Evolutionary conservation across 805 yeast species (phyloP).

Genomic region (Deakozyma indianensis): DNA sequence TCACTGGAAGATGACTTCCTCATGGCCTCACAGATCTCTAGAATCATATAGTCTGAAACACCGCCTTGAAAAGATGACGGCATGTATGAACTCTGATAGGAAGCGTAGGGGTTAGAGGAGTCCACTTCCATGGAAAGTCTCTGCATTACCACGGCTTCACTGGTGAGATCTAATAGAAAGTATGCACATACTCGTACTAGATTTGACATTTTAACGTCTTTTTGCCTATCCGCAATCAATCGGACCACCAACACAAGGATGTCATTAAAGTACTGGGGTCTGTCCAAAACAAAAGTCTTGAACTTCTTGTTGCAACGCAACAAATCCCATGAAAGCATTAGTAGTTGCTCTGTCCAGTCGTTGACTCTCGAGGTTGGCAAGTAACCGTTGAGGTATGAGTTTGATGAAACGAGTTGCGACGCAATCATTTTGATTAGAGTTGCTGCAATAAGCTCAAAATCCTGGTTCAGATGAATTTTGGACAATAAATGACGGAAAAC

Average conservation of each 20-base stretch:
- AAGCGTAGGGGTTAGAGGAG: slow-evolving; percentile 11
- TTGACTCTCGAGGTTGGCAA: slow-evolving; percentile 10
- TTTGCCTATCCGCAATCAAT: slow-evolving; percentile 38
- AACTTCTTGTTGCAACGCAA: slow-evolving; percentile 50
- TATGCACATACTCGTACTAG: slow-evolving; percentile 21
- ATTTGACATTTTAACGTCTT: slow-evolving; percentile 14
- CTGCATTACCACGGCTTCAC: slow-evolving; percentile 14
- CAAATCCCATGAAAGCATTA: slow-evolving; percentile 61
- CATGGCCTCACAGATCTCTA: slow-evolving; percentile 9
- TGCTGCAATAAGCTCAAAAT: slow-evolving; percentile 21
- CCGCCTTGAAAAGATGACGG: slow-evolving; percentile 14
- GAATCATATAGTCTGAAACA: slow-evolving; percentile 18
- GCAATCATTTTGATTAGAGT: slow-evolving; percentile 18
- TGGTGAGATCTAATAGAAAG: slow-evolving; percentile 17
- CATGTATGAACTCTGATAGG: not conserved
- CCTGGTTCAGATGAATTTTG: slow-evolving; percentile 20
- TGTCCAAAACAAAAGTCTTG: slow-evolving; percentile 21
- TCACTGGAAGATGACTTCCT: not conserved
- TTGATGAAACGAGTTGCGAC: slow-evolving; percentile 21
- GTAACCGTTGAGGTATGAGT: not conserved
- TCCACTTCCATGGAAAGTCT: slow-evolving; percentile 11
- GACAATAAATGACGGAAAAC: slow-evolving; percentile 20
- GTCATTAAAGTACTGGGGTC: slow-evolving; percentile 35
- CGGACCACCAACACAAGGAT: slow-evolving; percentile 39
- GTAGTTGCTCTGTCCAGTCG: slow-evolving; percentile 40